phyloP scores from a whole-genome alignment of 2,329 filamentous ascomycete genomes.

The Paraphoma chrysanthemicola region DNA sequence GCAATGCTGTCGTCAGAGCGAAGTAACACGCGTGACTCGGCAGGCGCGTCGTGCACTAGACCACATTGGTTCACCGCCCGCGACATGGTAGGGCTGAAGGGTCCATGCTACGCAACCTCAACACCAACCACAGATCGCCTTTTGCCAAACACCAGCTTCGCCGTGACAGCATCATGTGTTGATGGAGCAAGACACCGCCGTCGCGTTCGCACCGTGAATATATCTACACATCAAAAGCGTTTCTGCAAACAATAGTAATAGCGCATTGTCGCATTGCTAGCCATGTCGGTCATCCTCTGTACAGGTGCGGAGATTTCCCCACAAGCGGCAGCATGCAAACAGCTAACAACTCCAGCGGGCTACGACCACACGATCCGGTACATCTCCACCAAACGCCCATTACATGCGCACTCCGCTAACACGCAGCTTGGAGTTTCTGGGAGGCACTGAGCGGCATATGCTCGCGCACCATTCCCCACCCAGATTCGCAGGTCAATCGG shows the following conservation, averaged over 20 bases:
- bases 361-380: constrained; percentile 80
- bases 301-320: constrained; percentile 60
- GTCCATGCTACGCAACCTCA: constrained; percentile 4
- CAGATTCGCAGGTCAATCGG: constrained; percentile 97
- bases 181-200: constrained; percentile 3
- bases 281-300: constrained; percentile 72
- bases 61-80: constrained; percentile 13
- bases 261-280: constrained; percentile 1
- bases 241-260: no score
- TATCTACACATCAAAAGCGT: background rate
- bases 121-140: background rate
- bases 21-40: background rate
- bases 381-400: constrained; percentile 20
- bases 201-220: constrained; percentile 2
- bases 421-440: constrained; percentile 76
- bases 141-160: background rate
- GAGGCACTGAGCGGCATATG: constrained; percentile 97
- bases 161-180: background rate
- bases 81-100: constrained; percentile 14
- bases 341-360: constrained; percentile 59
- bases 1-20: background rate
- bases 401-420: constrained; percentile 14
- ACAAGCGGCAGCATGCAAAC: constrained; percentile 27
- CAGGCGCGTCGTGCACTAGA: constrained; percentile 1
- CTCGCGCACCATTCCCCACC: constrained; percentile 96